Evolutionary conservation across 208 protist genomes (phyloP), one percentile per base, ranked within the genome.

Genomic region (Trypanosoma mega): DNA sequence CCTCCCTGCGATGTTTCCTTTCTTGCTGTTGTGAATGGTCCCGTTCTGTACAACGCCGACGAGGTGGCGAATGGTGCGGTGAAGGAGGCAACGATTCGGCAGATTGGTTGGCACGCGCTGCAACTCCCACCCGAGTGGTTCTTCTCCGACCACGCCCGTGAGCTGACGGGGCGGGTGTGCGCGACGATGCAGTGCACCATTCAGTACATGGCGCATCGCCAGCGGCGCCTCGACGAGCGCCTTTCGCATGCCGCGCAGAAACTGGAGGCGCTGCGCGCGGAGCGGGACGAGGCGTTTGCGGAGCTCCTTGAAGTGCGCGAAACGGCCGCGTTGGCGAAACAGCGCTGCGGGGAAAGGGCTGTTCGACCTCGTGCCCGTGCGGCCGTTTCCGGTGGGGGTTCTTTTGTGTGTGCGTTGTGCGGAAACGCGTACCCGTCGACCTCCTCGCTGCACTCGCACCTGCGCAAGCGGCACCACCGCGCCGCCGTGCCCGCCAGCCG

Each of bases 171-270:
- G 44, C 66, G 64, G 18, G 72, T 90, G 23, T 30, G 86, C 11
- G 24, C 60, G 37, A 77, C 72, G 5, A 74, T 93, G 68, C 87
- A 93, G 64, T 90, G 87, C 66, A 89, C 82, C 3, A 76, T 93
- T 21, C 87, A 93, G 57, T 93, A 90, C 57, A 54, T 82, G 33
- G 26, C 56, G 20, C 58, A 86, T 48, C 52, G 65, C 21, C 47
- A 63, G 26, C 50, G 48, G 30, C 27, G 46, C 23, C n/a, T 52
- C 3, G 31, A 64, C 11, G 47, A 16, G 16, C 54, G 55, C 2
- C 9, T 60, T 18, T 46, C 36, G 1, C 67, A 54, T n/a, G 31
- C 66, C 11, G 49, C 71, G 27, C 56, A 52, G 26, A 61, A 58
- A 8, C 66, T 66, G 8, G 45, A 81, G 33, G 41, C 54, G 21